Evolutionary conservation across 1,284 basidiomycete genomes (phyloP), one percentile per base, ranked within the genome.

Genomic region (Ceratobasidium sp.): DNA sequence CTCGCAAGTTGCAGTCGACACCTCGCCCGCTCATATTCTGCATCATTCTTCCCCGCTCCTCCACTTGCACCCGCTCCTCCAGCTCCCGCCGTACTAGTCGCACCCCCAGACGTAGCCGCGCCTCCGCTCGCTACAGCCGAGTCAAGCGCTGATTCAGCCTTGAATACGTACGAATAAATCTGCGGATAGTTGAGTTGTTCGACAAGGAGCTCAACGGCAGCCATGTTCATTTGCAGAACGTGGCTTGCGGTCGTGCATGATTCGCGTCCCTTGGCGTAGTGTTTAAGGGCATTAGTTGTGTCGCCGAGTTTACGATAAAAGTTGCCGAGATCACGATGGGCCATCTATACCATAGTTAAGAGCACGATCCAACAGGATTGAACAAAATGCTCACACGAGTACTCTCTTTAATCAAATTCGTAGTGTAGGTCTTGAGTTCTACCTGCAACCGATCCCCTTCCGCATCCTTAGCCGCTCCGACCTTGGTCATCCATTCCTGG

Each of bases 391-490:
- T 67, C 80, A 95, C 94, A 79, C 95, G 87, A 80, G 96, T 95
- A 86, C 94, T 95, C 86, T 97, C 96, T 83, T 96, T 96, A 86
- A 97, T 96, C 89, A 96, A 91, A 82, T 96, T 97, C 81, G 93
- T 94, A 77, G 90, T 88, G 81, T 96, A 96, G 17, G 92, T 93
- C 88, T 95, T 95, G 82, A 97, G 86, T 83, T 97, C 95, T 11
- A 94, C 91, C 83, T 96, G 94, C 67, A 97, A 85, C 83, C 92
- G 94, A 35, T 89, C 89, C 75, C 87, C 86, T 81, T 95, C 93
- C 4, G 86, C 86, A 76, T 86, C 84, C 80, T 93, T 93, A 81
- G 87, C 89, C 75, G 87, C 84, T 63, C 85, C 85, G 23, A 86
- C 88, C 77, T 90, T 86, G 39, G 94, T 90, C 10, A 89, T 82